Evolutionary conservation across 1,284 basidiomycete genomes (phyloP).

Genomic region (Ganoderma meredithae): DNA sequence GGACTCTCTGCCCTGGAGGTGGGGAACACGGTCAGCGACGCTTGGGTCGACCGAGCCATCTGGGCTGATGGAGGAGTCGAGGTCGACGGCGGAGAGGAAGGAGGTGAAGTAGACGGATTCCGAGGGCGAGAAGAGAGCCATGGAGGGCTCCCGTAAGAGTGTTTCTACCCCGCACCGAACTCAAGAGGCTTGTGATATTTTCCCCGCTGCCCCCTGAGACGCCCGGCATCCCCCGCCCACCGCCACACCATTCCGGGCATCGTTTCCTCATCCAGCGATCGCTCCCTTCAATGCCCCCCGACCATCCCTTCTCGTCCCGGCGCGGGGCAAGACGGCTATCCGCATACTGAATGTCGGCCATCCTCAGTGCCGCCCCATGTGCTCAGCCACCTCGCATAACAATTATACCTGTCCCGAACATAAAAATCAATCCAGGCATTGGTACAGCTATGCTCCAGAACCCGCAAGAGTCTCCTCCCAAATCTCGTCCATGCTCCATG

Average conservation of each 20-base stretch:
- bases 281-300: too few relatives aligned
- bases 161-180: conserved; percentile 20
- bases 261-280: background rate
- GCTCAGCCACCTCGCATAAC: too few relatives aligned
- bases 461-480: conserved; percentile 48
- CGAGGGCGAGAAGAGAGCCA: conserved; percentile 55
- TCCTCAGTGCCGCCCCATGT: background rate
- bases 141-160: conserved; percentile 18
- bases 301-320: too few relatives aligned
- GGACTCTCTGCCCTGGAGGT: conserved; percentile 56
- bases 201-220: conserved; percentile 16
- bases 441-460: background rate
- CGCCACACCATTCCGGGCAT: background rate
- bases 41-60: conserved; percentile 36
- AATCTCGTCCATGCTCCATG: conserved; percentile 53
- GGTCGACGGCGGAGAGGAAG: conserved; percentile 56
- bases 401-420: background rate
- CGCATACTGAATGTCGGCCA: background rate
- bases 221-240: conserved; percentile 20
- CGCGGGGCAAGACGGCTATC: too few relatives aligned
- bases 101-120: conserved; percentile 59
- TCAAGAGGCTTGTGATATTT: conserved; percentile 34
- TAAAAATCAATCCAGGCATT: background rate
- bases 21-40: conserved; percentile 42
- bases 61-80: conserved; percentile 45